Base-by-base conservation (phyloP, 2,329 filamentous ascomycete species). In the Byssochlamys sp. region DNA sequence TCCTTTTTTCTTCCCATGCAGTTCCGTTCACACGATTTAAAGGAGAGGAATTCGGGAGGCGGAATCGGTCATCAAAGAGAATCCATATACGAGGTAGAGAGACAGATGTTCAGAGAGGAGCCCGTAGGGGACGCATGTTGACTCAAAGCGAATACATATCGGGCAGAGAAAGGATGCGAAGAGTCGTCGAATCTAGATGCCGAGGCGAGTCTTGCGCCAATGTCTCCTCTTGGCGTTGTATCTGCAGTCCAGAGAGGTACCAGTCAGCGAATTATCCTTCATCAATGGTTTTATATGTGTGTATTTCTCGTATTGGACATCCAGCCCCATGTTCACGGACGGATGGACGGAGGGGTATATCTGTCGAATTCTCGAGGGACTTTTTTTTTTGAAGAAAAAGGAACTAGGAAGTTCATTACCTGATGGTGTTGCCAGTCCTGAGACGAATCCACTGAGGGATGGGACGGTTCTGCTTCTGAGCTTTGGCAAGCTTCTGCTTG, bases 401-500 rank as follows among this genome's bases (percentile, higher is more conserved):
- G 53, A 51, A 59, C 19, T 52, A 55, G 57, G 49, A 56, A 33
- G 56, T 57, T 62, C 81, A 87, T 81, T 90, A 99, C 94, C 92
- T 89, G 84, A 99, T 96, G 81, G 91, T 96, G 87, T 99, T 99
- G 81, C 87, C 88, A 74, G 94, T 97, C 79, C 92, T 88, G 76
- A 99, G 87, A 78, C 94, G 89, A 79, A 99, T 97, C 94, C 94
- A 99, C 85, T 99, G 94, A 69, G 94, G 94, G 78, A 99, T 96
- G 72, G 94, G 94, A 79, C 94, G 89, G 88, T 99, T 99, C 85
- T 97, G 92, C 87, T 96, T 97, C 86, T 97, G 92, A 78, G 94
- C 94, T 86, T 92, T 96, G 78, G 94, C 94, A 84, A 99, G 91
- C 94, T 99, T 99, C 82, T 95, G 89, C 91, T 99, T 99, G 82